phyloP scores from a whole-genome alignment of 2,329 filamentous ascomycete genomes.

The Paracoccidioides lutzii region DNA sequence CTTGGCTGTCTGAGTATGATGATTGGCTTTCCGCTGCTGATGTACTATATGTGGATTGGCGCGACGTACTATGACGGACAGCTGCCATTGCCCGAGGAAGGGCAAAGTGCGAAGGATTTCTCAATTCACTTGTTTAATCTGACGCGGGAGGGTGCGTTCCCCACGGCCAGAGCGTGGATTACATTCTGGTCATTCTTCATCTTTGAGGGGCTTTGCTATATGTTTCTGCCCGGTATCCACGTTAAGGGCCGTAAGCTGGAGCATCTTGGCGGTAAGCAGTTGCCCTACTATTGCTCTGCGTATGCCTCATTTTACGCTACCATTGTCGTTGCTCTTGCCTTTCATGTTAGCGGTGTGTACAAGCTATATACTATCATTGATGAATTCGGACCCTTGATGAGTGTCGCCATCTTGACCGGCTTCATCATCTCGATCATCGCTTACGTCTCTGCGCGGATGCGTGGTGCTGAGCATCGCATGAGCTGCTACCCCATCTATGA shows the following conservation, averaged over 20 bases:
- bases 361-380: constrained; percentile 85
- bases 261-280: constrained; percentile 69
- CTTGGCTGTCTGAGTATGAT: constrained; percentile 73
- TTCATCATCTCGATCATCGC: constrained; percentile 72
- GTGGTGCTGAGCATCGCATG: constrained; percentile 84
- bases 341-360: constrained; percentile 78
- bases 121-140: constrained; percentile 55
- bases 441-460: constrained; percentile 69
- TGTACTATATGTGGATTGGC: constrained; percentile 99
- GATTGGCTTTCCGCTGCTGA: constrained; percentile 81
- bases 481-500: constrained; percentile 70
- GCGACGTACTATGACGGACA: constrained; percentile 83
- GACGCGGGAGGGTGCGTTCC: constrained; percentile 74
- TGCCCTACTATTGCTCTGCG: constrained; percentile 89
- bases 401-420: constrained; percentile 82
- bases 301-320: constrained; percentile 80
- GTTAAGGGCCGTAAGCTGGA: constrained; percentile 77
- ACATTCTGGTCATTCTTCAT: constrained; percentile 94
- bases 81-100: constrained; percentile 53
- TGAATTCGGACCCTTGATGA: constrained; percentile 86
- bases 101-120: constrained; percentile 60
- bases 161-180: constrained; percentile 66
- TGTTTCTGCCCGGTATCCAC: constrained; percentile 74
- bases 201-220: constrained; percentile 71
- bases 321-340: constrained; percentile 52